Evolutionary conservation across 805 yeast species (phyloP).

Genomic region (Metschnikowia peoriensis): DNA sequence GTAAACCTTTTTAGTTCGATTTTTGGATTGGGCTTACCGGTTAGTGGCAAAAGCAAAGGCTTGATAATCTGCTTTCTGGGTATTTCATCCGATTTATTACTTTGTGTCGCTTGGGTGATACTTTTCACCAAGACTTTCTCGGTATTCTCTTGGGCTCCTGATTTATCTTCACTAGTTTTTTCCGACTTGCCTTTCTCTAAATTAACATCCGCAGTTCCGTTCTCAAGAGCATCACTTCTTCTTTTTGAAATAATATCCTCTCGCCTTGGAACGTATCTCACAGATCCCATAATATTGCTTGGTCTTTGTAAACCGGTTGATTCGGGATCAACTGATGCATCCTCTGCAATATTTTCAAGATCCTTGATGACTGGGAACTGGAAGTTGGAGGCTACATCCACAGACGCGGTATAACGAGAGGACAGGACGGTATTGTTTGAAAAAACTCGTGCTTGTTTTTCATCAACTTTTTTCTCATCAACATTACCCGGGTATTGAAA

Average conservation of each 20-base stretch:
- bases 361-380: constrained; percentile 9
- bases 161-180: not conserved
- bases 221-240: not conserved
- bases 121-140: not conserved
- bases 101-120: not conserved
- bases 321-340: not conserved
- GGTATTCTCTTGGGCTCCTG: not conserved
- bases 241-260: no score
- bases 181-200: not conserved
- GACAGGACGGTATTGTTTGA: constrained; percentile 9
- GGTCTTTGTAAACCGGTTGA: not conserved
- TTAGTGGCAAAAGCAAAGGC: not conserved
- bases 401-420: constrained; percentile 12
- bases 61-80: not conserved
- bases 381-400: constrained; percentile 12
- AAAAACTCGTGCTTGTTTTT: not conserved
- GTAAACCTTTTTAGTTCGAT: not conserved
- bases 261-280: constrained; percentile 3
- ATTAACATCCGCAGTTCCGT: not conserved
- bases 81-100: not conserved
- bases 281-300: constrained; percentile 1
- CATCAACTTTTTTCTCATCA: no score
- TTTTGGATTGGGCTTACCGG: not conserved
- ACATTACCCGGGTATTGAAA: not conserved
- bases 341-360: constrained; percentile 6